These are phyloP conservation scores for Hypoxylon perforatum DNA, from an alignment of 495 filamentous ascomycete genomes.

Conservation along the genomic window DNA sequence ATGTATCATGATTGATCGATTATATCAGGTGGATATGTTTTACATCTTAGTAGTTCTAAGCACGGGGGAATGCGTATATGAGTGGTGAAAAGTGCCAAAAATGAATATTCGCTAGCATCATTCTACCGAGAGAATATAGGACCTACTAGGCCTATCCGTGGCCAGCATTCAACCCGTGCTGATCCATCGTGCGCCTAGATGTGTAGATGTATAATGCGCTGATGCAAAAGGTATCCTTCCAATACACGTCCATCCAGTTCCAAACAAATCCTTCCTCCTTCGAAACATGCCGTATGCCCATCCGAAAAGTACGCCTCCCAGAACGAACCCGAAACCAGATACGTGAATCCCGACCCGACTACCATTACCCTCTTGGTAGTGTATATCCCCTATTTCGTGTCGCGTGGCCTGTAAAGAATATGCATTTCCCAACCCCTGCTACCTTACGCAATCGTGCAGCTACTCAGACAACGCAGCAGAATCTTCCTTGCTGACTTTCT, in stretches of 20 bases:
- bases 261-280: constrained; percentile 27
- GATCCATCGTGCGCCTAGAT: constrained; percentile 21
- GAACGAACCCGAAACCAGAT: constrained; percentile 33
- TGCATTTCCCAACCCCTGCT: constrained; percentile 4
- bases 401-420: constrained; percentile 8
- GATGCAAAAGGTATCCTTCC: constrained; percentile 44
- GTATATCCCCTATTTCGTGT: constrained; percentile 26
- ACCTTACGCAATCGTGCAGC: constrained; percentile 14
- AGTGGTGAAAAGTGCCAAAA: background rate
- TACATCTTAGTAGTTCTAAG: too few species aligned
- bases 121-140: constrained; percentile 21
- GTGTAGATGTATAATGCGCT: constrained; percentile 18
- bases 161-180: constrained; percentile 20
- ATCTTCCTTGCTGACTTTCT: constrained; percentile 54
- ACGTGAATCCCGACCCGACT: constrained; percentile 33
- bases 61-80: too few species aligned
- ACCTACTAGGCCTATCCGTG: background rate
- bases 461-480: constrained; percentile 19
- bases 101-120: constrained; percentile 30
- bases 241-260: constrained; percentile 30
- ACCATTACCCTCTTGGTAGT: constrained; percentile 17
- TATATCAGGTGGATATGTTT: too few species aligned
- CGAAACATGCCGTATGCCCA: constrained; percentile 31
- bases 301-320: constrained; percentile 29
- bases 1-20: too few species aligned